Base-by-base conservation (phyloP, 495 filamentous ascomycete species). In the Penicillium macrosclerotiorum region DNA sequence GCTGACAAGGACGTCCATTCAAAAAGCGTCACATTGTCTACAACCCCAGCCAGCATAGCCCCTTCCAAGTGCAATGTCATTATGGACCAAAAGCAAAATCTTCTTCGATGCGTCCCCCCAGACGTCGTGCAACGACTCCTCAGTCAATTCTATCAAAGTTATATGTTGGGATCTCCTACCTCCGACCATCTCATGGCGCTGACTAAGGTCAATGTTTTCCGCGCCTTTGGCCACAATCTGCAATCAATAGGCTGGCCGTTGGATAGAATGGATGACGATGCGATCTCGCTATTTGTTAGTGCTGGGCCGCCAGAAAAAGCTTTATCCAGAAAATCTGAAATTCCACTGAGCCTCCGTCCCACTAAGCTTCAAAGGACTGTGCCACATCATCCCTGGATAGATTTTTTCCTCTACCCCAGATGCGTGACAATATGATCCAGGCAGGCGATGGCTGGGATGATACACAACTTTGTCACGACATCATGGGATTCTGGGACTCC, bases 341-440 rank as follows among this genome's bases (percentile, higher is more conserved):
- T 67, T 8, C 75, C 78, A 0, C 52, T 55, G 1, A 64, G 59
- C 39, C 65, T 83, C 2, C 65, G 66, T 2, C 76, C 76, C 1
- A 81, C 79, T 2, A 45, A 35, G 16, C 20, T 79, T 0, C 79
- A 81, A 47, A 45, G 38, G 8, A 44, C 49, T 0, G 54, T 62
- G 5, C 54, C 60, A 1, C 78, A 82, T 38, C 72, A 75, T 36
- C 70, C 73, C 0, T 82, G 77, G 69, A 52, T 82, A 13, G 77
- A 81, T 45, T 66, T 80, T 73, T 80, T 37, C 79, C 77, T 3
- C 62, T 70, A 23, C 67, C 70, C 13, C 59, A 54, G 14, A 62
- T 81, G 50, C 68, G 79, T 2, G 73, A 81, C 36, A 78, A 78
- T 30, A 52, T 78, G 16, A 73, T 81, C 27, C 40, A 52, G 17